Base-by-base conservation (phyloP, 2,329 filamentous ascomycete species). In the Simplicillium aogashimaense region DNA sequence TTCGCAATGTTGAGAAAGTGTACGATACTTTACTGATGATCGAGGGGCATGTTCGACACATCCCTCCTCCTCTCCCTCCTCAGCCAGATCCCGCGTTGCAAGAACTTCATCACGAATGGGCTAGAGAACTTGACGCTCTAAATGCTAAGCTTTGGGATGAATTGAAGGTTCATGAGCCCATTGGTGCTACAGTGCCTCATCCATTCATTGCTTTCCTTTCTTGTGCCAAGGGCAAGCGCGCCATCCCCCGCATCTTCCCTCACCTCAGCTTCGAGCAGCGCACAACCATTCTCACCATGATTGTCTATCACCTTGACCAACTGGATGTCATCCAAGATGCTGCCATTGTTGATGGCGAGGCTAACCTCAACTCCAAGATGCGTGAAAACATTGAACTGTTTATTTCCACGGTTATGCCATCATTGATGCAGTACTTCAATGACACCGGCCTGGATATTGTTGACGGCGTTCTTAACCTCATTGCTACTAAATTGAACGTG, bases 191-290 rank as follows among this genome's bases (percentile, higher is more conserved):
- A 39, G 76, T 83, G 4, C 72, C 80, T 14, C 92, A 98, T 59
- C 92, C 92, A 0, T 98, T 98, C 64, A 95, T 98, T 50, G 86
- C 89, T 36, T 90, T 98, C 59, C 69, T 98, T 36, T 94, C 89
- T 4, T 94, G 92, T 54, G 78, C 82, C 50, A 98, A 98, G 69
- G 92, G 92, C 55, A 97, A 95, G 68, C 95, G 92, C 67, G 86
- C 86, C 2, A 87, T 98, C 45, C 88, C 88, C 37, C 86, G 92
- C 41, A 85, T 97, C 39, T 97, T 97, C 75, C 83, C 88, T 34
- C 87, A 95, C 54, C 85, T 95, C 39, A 84, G 85, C 47, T 84
- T 89, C 46, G 85, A 95, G 56, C 89, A 97, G 63, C 86, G 90
- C 37, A 89, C 92, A 16, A 97, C 89, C 1, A 87, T 97, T 46